Base-by-base conservation (phyloP, 208 protist species). In the Crithidia sp. region DNA sequence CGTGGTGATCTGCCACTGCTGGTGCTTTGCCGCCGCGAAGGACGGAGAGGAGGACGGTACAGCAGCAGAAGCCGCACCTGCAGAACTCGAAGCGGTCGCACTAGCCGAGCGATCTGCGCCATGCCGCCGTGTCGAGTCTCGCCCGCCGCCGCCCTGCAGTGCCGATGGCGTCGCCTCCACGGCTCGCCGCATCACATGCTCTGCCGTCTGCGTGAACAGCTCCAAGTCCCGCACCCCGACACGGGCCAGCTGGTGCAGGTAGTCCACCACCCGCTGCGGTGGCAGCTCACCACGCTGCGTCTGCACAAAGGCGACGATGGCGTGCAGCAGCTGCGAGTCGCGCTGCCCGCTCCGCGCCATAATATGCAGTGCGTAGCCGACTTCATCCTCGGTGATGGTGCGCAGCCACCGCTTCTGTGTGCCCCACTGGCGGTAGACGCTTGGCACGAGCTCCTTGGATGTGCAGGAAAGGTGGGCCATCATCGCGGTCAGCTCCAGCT, bases 161-260 rank as follows among this genome's bases (percentile, higher is more conserved):
- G 74, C 52, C 3, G 49, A 50, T 8, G 67, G 54, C 6, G 52
- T 16, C 5, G 64, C 58, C 49, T 59, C 74, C 10, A 75, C 61
- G 9, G 81, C 71, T 17, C 78, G 70, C 36, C 87, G 83, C 71
- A 95, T 74, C 36, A 95, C 56, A 49, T 93, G 69, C 13, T 81
- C 85, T 3, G 91, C 83, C 3, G 82, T 88, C 47, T 79, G 52
- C 10, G 84, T 85, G 59, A 86, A 94, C 57, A 95, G 85, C 71
- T 95, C 89, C 43, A 96, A 67, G 45, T 96, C 88, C 19, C 81
- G 85, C 40, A 91, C 86, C 4, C 88, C 87, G 0, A 96, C 71
- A 28, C 64, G 79, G 1, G 82, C 89, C 14, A 94, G 84, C 19
- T 78, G 79, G 41, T 89, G 73, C 47, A 93, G 64, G 64, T 87